phyloP scores from a whole-genome alignment of 2,329 filamentous ascomycete species.

The Orbilia javanica region DNA sequence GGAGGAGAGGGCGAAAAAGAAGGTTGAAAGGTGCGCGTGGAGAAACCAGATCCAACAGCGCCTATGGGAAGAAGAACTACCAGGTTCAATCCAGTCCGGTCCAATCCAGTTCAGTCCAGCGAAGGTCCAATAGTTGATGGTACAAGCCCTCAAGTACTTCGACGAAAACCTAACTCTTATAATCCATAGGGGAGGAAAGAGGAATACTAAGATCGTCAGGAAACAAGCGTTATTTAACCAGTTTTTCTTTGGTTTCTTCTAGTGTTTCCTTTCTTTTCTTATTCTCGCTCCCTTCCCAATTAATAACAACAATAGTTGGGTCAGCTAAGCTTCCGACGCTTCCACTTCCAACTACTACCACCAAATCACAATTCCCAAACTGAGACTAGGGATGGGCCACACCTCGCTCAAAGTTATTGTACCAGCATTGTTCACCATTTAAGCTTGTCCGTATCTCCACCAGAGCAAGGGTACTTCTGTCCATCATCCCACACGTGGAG shows the following conservation, averaged over 20 bases:
- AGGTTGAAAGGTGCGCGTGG: constrained; percentile 18
- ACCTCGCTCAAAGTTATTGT: constrained; percentile 11
- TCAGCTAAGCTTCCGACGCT: constrained; percentile 30
- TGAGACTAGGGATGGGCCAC: not conserved
- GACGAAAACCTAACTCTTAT: not conserved
- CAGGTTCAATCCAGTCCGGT: not conserved
- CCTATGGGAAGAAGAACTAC: not conserved
- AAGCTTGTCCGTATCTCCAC: constrained; percentile 24
- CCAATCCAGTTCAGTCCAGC: not conserved
- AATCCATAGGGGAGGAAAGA: not conserved
- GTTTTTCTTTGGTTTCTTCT: too few species aligned
- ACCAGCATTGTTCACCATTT: not conserved
- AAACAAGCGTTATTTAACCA: constrained; percentile 25
- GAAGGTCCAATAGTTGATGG: not conserved
- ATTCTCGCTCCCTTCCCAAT: not conserved
- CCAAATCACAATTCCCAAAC: not conserved
- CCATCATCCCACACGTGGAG: constrained; percentile 32
- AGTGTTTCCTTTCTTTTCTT: constrained; percentile 10
- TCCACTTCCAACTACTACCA: constrained; percentile 36
- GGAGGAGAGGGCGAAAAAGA: not conserved
- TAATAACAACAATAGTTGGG: constrained; percentile 8
- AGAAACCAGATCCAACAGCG: constrained; percentile 42
- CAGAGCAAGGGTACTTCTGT: constrained; percentile 1
- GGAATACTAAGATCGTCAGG: not conserved
- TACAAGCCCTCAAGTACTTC: not conserved